Conservation (phyloP, 345 rosid species). For the Syzygium aqueum region DNA sequence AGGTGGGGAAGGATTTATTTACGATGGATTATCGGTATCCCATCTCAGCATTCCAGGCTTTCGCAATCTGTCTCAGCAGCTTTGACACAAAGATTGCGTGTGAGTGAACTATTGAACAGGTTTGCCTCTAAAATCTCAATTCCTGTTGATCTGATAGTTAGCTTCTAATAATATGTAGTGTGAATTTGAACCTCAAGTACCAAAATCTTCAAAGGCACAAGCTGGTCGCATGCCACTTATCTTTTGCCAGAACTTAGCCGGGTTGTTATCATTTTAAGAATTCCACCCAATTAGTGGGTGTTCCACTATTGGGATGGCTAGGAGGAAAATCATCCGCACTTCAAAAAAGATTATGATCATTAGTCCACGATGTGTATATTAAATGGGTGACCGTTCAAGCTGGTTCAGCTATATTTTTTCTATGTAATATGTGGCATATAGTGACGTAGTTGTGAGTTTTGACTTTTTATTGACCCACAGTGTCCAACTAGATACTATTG, state of each 20-base stretch:
- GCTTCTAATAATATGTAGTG: neutral
- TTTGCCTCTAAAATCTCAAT: neutral
- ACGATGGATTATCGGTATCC: conserved; percentile 96
- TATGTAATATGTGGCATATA: neutral
- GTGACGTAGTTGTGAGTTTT: neutral
- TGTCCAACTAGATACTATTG: neutral
- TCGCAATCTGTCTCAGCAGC: conserved; percentile 97
- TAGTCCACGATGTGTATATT: neutral
- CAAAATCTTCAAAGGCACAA: neutral
- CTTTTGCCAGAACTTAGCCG: neutral
- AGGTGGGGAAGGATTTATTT: conserved; percentile 90
- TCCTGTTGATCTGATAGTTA: neutral
- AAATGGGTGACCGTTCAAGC: neutral
- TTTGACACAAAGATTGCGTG: conserved; percentile 97
- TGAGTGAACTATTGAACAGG: conserved; percentile 45
- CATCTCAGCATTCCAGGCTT: conserved; percentile 94
- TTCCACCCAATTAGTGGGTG: neutral
- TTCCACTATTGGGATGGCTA: neutral
- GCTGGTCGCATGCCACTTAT: neutral
- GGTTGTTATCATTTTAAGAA: neutral
- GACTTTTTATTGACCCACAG: neutral
- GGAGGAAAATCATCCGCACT: neutral
- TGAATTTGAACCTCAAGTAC: neutral
- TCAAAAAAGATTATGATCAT: neutral
- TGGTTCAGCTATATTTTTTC: neutral